Base-by-base conservation (phyloP, 176 grass and related monocot genomes). In the Avena sativa region DNA sequence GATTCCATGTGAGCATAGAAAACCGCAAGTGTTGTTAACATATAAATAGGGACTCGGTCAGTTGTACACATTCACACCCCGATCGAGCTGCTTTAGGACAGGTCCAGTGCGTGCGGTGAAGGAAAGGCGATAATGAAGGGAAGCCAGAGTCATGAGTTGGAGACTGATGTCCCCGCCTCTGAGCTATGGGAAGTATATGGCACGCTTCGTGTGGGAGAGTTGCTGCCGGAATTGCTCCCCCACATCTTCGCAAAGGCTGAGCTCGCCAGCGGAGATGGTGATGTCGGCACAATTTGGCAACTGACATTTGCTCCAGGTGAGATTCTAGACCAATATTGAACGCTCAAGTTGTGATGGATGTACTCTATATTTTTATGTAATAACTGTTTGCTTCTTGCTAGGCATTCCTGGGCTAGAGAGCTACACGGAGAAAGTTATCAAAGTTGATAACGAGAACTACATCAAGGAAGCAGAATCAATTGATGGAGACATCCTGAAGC, bases 111-210 rank as follows among this genome's bases (percentile, higher is more conserved):
- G 15, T 34, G 40, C 32, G 32, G 32, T 71, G 6, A 44, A 17
- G 20, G 44, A 46, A 46, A 5, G 10, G 66, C 26, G 16, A 81
- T 25, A 25, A 25, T 75, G 88, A 81, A 75, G 58, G 68, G 83
- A 58, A 85, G 68, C 88, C 61, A 74, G 57, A 8, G 19, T 17
- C 88, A 85, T 20, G 83, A 89, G 36, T 49, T 89, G 30, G 57
- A 80, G 17, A 80, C 81, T 1, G 82, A 84, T 36, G 10, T 84
- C 53, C 68, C 70, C 3, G 69, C 71, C n/a, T 51, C 51, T 30
- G 53, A 74, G 17, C 69, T 84, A 3, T 84, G 82, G 82, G n/a
- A 71, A 48, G 28, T 84, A 69, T 84, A 84, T 52, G 82, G 82
- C 82, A 84, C 70, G 14, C 55, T 84, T 12, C 82, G 69, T 28